These are phyloP conservation scores for Ascochyta viciae-villosae DNA, from an alignment of 2,329 filamentous ascomycete species.

Conservation along the genomic window DNA sequence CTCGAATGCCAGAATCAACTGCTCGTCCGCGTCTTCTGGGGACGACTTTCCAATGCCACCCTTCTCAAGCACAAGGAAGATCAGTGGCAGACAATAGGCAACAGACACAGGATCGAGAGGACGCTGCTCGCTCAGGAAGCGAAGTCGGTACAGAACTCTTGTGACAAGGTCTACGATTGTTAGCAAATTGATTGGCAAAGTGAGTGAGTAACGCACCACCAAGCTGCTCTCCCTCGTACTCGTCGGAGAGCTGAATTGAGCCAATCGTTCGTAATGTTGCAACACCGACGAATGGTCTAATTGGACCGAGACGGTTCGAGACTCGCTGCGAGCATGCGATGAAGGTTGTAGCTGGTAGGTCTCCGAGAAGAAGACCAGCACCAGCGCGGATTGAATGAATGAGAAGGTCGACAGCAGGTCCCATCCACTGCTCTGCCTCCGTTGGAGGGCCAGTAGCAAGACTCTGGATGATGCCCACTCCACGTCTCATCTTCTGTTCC, in stretches of 20 bases:
- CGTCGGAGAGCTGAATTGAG: conserved; percentile 73
- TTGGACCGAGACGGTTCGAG: conserved; percentile 74
- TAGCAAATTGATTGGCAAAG: conserved; percentile 12
- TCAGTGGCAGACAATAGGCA: conserved; percentile 83
- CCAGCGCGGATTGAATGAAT: conserved; percentile 79
- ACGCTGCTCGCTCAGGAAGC: conserved; percentile 91
- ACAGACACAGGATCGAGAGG: conserved; percentile 89
- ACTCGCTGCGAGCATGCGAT: conserved; percentile 79
- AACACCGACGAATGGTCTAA: conserved; percentile 84
- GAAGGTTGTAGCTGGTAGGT: conserved; percentile 78
- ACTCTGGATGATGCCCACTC: conserved; percentile 83
- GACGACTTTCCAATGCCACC: conserved; percentile 75
- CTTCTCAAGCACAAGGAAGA: conserved; percentile 78
- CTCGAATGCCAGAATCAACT: conserved; percentile 87
- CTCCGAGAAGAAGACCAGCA: conserved; percentile 80
- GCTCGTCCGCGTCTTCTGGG: conserved; percentile 83
- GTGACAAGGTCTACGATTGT: conserved; percentile 67
- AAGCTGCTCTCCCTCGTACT: conserved; percentile 79
- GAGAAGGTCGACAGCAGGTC: conserved; percentile 76
- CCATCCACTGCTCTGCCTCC: conserved; percentile 87
- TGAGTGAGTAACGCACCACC: conserved; percentile 55
- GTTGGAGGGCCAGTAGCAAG: conserved; percentile 89
- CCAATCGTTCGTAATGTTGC: conserved; percentile 83
- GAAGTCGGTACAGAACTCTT: conserved; percentile 85
- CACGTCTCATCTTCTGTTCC: conserved; percentile 76